Percentiles rank a stretch among this genome's conserved stretches.
Evolutionary conservation across 2,329 filamentous ascomycete genomes (phyloP).

Genomic region (Pseudogymnoascus sp.): DNA sequence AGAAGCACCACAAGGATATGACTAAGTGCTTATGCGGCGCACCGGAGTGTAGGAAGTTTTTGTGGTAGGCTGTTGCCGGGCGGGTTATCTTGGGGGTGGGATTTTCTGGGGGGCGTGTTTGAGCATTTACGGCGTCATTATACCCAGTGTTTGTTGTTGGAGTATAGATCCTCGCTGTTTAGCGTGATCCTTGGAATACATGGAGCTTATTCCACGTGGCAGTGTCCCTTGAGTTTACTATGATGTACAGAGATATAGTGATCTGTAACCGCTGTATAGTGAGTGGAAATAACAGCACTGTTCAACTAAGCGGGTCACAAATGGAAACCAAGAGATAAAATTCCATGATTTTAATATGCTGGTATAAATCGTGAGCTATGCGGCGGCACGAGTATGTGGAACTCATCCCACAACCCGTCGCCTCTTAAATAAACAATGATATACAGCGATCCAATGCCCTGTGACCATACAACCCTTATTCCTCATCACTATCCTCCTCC

Average conservation of each 20-base stretch:
- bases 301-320: too few species aligned
- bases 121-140: constrained; percentile 5
- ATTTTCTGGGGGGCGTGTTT: neutral
- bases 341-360: neutral
- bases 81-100: neutral
- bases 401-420: neutral
- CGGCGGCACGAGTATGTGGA: neutral
- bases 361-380: neutral
- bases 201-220: neutral
- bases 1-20: constrained; percentile 47
- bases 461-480: constrained; percentile 5
- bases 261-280: neutral
- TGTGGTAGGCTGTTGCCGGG: constrained; percentile 46
- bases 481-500: constrained; percentile 49
- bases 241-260: neutral
- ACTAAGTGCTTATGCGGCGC: constrained; percentile 55
- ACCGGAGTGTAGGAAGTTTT: constrained; percentile 56
- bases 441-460: constrained; percentile 8
- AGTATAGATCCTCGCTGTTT: neutral
- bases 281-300: neutral
- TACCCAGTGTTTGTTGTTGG: constrained; percentile 1
- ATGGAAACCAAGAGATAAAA: neutral
- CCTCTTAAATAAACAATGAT: neutral
- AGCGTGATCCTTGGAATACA: neutral
- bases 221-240: neutral